These are phyloP conservation scores for Ogataea pignaliae DNA, from an alignment of 805 yeast genomes.

Conservation along the genomic window DNA sequence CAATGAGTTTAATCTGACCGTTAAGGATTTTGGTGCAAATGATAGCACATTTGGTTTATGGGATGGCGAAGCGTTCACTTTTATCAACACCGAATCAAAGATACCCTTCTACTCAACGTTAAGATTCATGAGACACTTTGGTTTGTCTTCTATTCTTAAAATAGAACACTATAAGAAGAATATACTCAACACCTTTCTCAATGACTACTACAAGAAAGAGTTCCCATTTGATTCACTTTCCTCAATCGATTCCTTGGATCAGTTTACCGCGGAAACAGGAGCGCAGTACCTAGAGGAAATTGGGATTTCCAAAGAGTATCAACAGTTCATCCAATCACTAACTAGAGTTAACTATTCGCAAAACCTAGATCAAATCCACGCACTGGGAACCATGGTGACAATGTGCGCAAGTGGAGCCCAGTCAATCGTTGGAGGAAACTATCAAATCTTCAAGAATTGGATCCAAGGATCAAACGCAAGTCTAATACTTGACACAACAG, in stretches of 20 bases:
- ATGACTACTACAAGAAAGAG: slow-evolving; percentile 21
- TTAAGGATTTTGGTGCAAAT: slow-evolving; percentile 10
- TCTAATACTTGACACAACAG: slow-evolving; percentile 28
- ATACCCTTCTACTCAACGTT: slow-evolving; percentile 1
- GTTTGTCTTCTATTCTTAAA: slow-evolving; percentile 23
- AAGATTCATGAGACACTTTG: slow-evolving; percentile 29
- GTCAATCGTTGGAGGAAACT: slow-evolving; percentile 42
- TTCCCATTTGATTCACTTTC: slow-evolving; percentile 36
- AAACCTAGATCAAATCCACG: slow-evolving; percentile 38
- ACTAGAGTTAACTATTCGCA: slow-evolving; percentile 44
- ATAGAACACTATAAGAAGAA: slow-evolving; percentile 11
- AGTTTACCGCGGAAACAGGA: slow-evolving; percentile 24
- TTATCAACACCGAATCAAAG: slow-evolving; percentile 5
- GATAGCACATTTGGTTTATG: slow-evolving; percentile 30
- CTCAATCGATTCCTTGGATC: slow-evolving; percentile 14
- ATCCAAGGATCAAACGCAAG: slow-evolving; percentile 32
- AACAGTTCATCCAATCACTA: slow-evolving; percentile 32
- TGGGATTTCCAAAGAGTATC: slow-evolving; percentile 24
- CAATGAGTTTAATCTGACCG: slow-evolving; percentile 29
- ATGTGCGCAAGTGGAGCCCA: slow-evolving; percentile 34
- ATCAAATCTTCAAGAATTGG: slow-evolving; percentile 37
- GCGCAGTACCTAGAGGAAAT: slow-evolving; percentile 19
- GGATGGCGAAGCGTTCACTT: slow-evolving; percentile 31
- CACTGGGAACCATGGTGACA: slow-evolving; percentile 37
- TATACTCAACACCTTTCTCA: slow-evolving; percentile 28